A percentile compares a stretch with the other conserved stretches of the same genome.
Evolutionary conservation across 805 yeast genomes (phyloP).

Genomic region (Maudiozyma saulgeensis): DNA sequence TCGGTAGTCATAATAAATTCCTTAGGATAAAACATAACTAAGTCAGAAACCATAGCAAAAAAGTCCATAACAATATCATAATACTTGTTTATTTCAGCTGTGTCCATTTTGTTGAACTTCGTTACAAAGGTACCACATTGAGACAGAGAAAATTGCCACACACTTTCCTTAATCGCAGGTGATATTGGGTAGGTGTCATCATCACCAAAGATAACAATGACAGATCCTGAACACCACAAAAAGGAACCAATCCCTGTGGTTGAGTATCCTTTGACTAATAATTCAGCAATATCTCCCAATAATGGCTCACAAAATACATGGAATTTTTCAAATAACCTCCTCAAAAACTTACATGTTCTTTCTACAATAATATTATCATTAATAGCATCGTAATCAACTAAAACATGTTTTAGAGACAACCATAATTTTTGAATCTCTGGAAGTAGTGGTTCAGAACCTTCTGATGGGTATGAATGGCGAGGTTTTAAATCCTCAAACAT

Average conservation of each 20-base stretch:
- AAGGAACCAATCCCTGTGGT: slow-evolving; percentile 69
- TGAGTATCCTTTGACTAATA: slow-evolving; percentile 62
- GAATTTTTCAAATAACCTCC: slow-evolving; percentile 47
- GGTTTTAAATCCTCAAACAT: slow-evolving; percentile 27
- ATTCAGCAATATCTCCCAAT: slow-evolving; percentile 53
- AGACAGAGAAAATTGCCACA: slow-evolving; percentile 64
- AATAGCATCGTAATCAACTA: slow-evolving; percentile 19
- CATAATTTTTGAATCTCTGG: slow-evolving; percentile 22
- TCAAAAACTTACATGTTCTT: slow-evolving; percentile 58
- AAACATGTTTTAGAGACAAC: slow-evolving; percentile 15
- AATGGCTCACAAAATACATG: slow-evolving; percentile 37
- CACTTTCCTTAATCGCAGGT: slow-evolving; percentile 42
- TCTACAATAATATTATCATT: slow-evolving; percentile 41
- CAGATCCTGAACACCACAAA: slow-evolving; percentile 80
- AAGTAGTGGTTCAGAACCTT: slow-evolving; percentile 24
- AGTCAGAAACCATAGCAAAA: slow-evolving; percentile 68
- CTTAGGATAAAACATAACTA: slow-evolving; percentile 57
- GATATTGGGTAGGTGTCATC: slow-evolving; percentile 33
- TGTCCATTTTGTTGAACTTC: slow-evolving; percentile 27
- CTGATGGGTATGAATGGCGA: slow-evolving; percentile 22
- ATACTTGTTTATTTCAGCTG: slow-evolving; percentile 14
- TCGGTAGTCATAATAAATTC: slow-evolving; percentile 29
- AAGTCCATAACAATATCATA: slow-evolving; percentile 76
- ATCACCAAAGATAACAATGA: slow-evolving; percentile 62
- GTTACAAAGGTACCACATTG: slow-evolving; percentile 54